Conservation (phyloP, 805 yeast species). For the Candida railenensis region DNA sequence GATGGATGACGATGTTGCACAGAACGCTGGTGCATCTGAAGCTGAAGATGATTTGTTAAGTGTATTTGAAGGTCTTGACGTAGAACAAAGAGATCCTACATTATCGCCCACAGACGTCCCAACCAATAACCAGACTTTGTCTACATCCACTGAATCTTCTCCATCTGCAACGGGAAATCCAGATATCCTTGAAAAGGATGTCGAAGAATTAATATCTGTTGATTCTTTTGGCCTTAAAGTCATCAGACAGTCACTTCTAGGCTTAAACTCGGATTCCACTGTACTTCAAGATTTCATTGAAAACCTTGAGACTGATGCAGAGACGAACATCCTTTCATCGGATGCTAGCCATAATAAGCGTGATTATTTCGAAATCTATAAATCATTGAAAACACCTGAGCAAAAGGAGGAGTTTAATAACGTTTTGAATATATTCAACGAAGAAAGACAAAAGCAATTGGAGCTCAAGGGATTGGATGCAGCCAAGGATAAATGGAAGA, state of each 20-base stretch:
- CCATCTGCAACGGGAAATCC: background rate
- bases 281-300: constrained; percentile 23
- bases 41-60: background rate
- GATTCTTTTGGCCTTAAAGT: constrained; percentile 76
- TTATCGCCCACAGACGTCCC: background rate
- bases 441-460: constrained; percentile 69
- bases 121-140: no score
- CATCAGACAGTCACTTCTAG: constrained; percentile 69
- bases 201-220: constrained; percentile 59
- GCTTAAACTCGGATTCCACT: constrained; percentile 28
- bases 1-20: background rate
- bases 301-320: constrained; percentile 26
- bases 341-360: constrained; percentile 24
- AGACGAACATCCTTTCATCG: constrained; percentile 15
- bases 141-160: background rate
- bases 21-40: background rate
- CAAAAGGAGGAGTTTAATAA: constrained; percentile 54
- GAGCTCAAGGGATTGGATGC: constrained; percentile 82
- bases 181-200: constrained; percentile 50
- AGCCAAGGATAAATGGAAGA: constrained; percentile 86
- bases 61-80: background rate
- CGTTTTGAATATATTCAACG: constrained; percentile 67
- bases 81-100: background rate
- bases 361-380: constrained; percentile 69
- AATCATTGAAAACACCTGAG: constrained; percentile 44